phyloP scores from a whole-genome alignment of 768 basidiomycete genomes.

The Collybiopsis confluens region DNA sequence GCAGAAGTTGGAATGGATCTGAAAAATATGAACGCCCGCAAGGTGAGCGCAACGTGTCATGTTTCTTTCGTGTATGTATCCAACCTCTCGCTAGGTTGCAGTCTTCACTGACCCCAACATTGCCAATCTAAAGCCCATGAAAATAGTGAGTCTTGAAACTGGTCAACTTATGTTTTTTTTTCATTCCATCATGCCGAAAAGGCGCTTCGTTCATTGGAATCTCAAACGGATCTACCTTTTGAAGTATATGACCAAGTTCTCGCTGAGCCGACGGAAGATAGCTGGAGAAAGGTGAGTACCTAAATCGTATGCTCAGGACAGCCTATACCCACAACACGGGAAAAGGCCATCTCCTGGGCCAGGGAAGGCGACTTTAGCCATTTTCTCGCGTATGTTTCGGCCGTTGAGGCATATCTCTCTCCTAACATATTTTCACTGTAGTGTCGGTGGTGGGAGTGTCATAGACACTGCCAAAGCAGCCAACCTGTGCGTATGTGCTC shows the following conservation, averaged over 20 bases:
- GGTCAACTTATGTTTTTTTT: no score
- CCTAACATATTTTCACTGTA: slow-evolving; percentile 19
- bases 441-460: slow-evolving; percentile 90
- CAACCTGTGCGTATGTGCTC: slow-evolving; percentile 56
- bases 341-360: slow-evolving; percentile 77
- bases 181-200: slow-evolving; percentile 27
- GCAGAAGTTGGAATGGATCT: slow-evolving; percentile 91
- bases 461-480: slow-evolving; percentile 97
- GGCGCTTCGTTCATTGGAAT: slow-evolving; percentile 78
- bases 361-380: slow-evolving; percentile 87
- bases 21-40: slow-evolving; percentile 88
- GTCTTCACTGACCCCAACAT: slow-evolving; percentile 92
- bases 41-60: slow-evolving; percentile 39
- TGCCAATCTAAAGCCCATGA: slow-evolving; percentile 76
- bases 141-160: slow-evolving; percentile 49
- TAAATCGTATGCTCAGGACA: no score
- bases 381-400: slow-evolving; percentile 73
- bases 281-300: slow-evolving; percentile 61
- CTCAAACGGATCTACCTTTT: slow-evolving; percentile 71
- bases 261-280: slow-evolving; percentile 89
- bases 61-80: neutral
- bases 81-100: slow-evolving; percentile 59
- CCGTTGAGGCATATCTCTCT: neutral
- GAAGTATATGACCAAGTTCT: slow-evolving; percentile 79
- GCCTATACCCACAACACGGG: no score